Conservation (phyloP, 1,139 yeast species). For the Saccharomyces hybrid region DNA sequence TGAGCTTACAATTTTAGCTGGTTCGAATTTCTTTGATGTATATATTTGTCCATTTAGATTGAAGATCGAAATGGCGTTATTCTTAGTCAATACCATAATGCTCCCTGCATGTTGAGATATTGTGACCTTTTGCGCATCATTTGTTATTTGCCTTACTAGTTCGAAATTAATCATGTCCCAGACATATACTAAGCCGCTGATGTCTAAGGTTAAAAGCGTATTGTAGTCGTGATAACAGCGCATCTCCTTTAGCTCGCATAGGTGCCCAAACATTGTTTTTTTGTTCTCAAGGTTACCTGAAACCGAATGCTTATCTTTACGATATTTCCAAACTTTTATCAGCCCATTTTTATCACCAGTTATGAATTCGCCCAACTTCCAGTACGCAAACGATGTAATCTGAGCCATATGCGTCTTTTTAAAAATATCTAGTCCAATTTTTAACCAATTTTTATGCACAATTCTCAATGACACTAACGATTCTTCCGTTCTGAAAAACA, state of each 20-base stretch:
- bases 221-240: conserved; percentile 44
- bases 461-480: not conserved
- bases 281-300: conserved; percentile 5
- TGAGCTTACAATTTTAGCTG: conserved; percentile 10
- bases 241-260: conserved; percentile 37
- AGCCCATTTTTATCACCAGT: conserved; percentile 53
- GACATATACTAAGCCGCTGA: conserved; percentile 41
- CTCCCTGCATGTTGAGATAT: conserved; percentile 53
- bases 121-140: conserved; percentile 32
- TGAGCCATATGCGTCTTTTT: conserved; percentile 17
- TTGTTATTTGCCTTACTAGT: conserved; percentile 40
- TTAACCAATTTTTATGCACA: not conserved
- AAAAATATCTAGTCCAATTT: conserved; percentile 9
- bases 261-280: conserved; percentile 47
- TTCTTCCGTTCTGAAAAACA: not conserved
- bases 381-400: conserved; percentile 23
- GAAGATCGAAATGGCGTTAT: conserved; percentile 34
- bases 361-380: conserved; percentile 33
- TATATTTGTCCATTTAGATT: conserved; percentile 51
- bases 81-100: conserved; percentile 36
- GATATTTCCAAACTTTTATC: conserved; percentile 44
- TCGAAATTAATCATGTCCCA: conserved; percentile 55
- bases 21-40: conserved; percentile 13
- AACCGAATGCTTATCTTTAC: not conserved
- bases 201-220: conserved; percentile 46